Conservation (phyloP, 331 rosid genomes). For the Telfairia occidentalis region DNA sequence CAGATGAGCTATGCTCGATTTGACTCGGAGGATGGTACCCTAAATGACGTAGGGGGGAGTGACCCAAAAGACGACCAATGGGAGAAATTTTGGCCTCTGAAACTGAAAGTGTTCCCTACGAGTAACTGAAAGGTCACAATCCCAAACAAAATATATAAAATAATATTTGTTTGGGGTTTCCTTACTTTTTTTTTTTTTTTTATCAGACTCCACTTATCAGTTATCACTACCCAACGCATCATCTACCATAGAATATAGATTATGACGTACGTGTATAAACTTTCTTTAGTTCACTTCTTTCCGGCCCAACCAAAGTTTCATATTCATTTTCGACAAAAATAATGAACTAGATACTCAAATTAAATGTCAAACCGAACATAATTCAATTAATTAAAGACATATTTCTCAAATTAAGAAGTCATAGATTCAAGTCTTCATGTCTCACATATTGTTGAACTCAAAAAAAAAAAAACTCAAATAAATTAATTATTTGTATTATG, state of each 20-base stretch:
- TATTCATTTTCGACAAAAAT: not conserved
- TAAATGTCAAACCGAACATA: no score
- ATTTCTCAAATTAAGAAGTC: no score
- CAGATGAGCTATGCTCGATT: no score
- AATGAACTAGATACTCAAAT: not conserved
- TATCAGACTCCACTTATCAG: not conserved
- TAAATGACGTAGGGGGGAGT: not conserved
- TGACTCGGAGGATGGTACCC: no score
- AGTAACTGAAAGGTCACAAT: not conserved
- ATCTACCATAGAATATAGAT: not conserved
- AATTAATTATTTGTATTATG: no score
- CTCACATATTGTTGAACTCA: no score
- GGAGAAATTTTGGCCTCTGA: not conserved
- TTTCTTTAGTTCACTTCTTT: not conserved
- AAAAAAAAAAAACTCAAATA: no score
- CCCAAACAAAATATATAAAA: not conserved
- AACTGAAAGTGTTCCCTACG: not conserved
- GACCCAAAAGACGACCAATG: not conserved
- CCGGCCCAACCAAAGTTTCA: no score
- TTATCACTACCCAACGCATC: not conserved
- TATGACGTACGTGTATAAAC: not conserved
- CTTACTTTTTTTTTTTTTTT: not conserved
- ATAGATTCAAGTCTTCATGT: no score
- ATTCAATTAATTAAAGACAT: no score
- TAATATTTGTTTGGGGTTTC: not conserved